Evolutionary conservation across 2,329 filamentous ascomycete species (phyloP), one percentile per base, ranked within the genome.

Genomic region (Diaporthe capsici): DNA sequence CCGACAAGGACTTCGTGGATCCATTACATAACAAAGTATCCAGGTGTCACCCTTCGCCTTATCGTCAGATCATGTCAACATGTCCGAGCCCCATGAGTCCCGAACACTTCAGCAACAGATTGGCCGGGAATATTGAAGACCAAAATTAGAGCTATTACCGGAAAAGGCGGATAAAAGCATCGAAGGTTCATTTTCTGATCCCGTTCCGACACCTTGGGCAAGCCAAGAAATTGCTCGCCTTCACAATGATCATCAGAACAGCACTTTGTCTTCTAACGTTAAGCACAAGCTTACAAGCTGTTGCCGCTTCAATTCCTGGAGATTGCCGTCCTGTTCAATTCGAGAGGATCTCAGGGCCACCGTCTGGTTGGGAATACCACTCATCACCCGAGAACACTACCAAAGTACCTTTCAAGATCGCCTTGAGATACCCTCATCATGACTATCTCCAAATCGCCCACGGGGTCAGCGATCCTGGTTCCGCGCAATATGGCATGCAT

Each of bases 401-500:
- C 22, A 39, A 0, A 6, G 4, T 70, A 12, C 31, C 65, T n/a
- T 53, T 70, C 31, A 34, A 55, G 34, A 53, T 70, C 28, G 65
- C 47, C 20, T n/a, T 70, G 20, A 55, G 51, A 39, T 53, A 25
- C 1, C 65, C 65, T 39, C 49, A 70, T 39, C 47, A 70, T 37
- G 65, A 22, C 22, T 70, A 70, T 20, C 47, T 70, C 8, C n/a
- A 20, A 9, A n/a, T 55, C n/a, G 65, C 65, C 12, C 34, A 39
- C 13, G 65, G 42, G 37, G 49, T 55, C 22, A 70, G 49, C 65
- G n/a, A 55, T 42, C 47, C 65, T 6, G 31, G 31, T 34, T 70
- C 47, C 22, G 65, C 47, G 6, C 20, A 25, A 42, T 70, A 70
- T 42, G 65, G 65, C 20, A 15, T 39, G 47, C 47, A 55, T 28